Conservation (phyloP, 768 basidiomycete genomes). For the Mycena alexandri region DNA sequence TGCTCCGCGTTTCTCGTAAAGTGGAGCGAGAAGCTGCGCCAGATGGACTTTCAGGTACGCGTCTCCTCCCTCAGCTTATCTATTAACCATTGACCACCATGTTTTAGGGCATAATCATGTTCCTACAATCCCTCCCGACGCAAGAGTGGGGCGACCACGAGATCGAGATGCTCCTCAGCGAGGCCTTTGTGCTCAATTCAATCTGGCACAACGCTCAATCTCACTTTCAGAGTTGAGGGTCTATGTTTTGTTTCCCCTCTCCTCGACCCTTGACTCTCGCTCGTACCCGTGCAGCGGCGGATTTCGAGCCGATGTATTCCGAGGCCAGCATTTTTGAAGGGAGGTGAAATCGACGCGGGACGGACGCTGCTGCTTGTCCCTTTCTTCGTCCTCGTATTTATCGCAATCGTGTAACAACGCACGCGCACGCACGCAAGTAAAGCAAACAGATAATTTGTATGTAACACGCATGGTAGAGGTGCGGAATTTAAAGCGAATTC, state of each 20-base stretch:
- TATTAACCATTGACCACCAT: neutral
- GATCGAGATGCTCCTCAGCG: slow-evolving; percentile 93
- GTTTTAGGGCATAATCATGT: slow-evolving; percentile 96
- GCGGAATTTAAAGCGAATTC: slow-evolving; percentile 13
- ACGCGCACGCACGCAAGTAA: slow-evolving; percentile 1
- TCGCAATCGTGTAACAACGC: slow-evolving; percentile 30
- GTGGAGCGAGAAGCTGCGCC: slow-evolving; percentile 92
- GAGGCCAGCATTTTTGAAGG: slow-evolving; percentile 58
- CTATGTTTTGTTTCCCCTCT: too few relatives aligned
- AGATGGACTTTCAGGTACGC: slow-evolving; percentile 98
- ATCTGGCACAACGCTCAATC: slow-evolving; percentile 95
- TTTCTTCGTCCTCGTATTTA: slow-evolving; percentile 8
- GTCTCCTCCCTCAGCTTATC: neutral
- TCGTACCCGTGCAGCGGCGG: too few relatives aligned
- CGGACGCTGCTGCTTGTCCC: neutral
- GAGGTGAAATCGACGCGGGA: slow-evolving; percentile 50
- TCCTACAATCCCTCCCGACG: slow-evolving; percentile 92
- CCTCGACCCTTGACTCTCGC: too few relatives aligned
- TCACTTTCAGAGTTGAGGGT: slow-evolving; percentile 51
- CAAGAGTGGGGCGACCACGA: slow-evolving; percentile 97
- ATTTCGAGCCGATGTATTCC: too few relatives aligned
- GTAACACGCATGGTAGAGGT: slow-evolving; percentile 20
- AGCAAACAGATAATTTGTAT: slow-evolving; percentile 11
- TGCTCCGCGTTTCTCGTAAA: slow-evolving; percentile 97
- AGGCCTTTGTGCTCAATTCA: slow-evolving; percentile 94